Base-by-base conservation (phyloP, 495 filamentous ascomycete species). In the Pseudotulostoma volvatum region DNA sequence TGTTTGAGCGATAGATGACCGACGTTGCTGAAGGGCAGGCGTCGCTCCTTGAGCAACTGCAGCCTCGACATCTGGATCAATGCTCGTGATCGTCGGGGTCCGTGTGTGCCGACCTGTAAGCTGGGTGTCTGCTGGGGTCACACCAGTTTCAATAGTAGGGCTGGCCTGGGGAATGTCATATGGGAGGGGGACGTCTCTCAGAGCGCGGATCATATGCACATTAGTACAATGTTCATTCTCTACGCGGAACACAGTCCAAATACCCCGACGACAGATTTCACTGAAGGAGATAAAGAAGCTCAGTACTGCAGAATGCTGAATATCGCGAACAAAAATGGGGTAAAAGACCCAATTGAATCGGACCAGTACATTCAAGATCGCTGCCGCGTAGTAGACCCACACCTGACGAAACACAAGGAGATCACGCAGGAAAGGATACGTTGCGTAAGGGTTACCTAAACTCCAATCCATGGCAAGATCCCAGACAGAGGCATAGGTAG, bases 291-390 rank as follows among this genome's bases (percentile, higher is more conserved):
- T 66, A 4, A 80, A 34, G 56, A 95, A 95, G 18, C 77, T 80
- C 17, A 83, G 66, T 5, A 84, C 42, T 11, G 81, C 78, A 7
- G 75, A 82, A 53, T 95, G 85, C 52, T 93, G 87, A 13, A 77
- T 58, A 40, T 93, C 70, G 37, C 71, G 54, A 5, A 73, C 69
- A 54, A 78, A 92, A 37, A 94, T 84, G 49, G 81, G 77, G 59
- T 93, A 97, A 53, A 87, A 84, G 36, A 97, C 79, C 90, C 90
- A 97, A 47, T 82, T 81, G 57, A 93, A 95, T 14, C 90, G 79
- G 1, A 97, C 61, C n/a, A 93, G 68, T 0, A 87, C 79, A 53
- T 97, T 84, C 19, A 90, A 17, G 1, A 79, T 48, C 74, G 94
- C 92, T 38, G 87, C 79, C 7, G 54, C 53, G 50, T 95, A 95